Conservation (phyloP, 352 stramenopile species). For the Pythium aristosporum region DNA sequence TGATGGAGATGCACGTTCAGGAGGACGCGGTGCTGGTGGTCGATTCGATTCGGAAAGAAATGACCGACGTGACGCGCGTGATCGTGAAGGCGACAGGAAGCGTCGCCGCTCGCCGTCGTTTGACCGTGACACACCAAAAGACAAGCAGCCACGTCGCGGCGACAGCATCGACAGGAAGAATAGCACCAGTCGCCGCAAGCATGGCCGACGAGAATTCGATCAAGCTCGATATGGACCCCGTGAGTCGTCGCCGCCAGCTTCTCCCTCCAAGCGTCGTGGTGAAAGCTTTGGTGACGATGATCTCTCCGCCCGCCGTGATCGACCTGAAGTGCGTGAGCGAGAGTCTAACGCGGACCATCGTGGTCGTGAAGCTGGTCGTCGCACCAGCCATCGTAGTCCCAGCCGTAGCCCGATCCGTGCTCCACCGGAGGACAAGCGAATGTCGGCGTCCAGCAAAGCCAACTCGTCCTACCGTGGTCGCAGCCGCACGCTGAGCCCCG, state of each 20-base stretch:
- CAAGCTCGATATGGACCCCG: slow-evolving; percentile 18
- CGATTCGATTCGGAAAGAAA: neutral
- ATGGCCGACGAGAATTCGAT: slow-evolving; percentile 13
- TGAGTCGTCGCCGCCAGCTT: neutral
- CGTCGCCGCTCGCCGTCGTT: slow-evolving; percentile 16
- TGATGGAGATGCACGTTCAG: slow-evolving; percentile 14
- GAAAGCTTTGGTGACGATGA: neutral
- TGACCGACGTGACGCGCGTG: slow-evolving; percentile 14
- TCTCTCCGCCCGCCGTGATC: neutral
- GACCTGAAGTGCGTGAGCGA: neutral
- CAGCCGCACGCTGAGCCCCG: slow-evolving; percentile 1
- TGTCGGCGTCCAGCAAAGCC: neutral
- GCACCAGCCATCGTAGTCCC: neutral
- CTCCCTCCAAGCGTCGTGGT: slow-evolving; percentile 4
- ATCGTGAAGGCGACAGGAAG: slow-evolving; percentile 16
- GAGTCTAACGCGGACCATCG: neutral
- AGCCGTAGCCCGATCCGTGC: slow-evolving; percentile 9
- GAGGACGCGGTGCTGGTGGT: neutral
- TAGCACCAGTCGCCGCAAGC: neutral
- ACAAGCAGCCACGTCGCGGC: slow-evolving; percentile 14
- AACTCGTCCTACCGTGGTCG: neutral
- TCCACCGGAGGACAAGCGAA: neutral
- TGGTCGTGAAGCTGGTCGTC: slow-evolving; percentile 1
- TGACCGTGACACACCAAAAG: slow-evolving; percentile 7
- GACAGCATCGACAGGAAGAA: neutral